These are phyloP conservation scores for Botrytis aclada DNA, from an alignment of 2,329 filamentous ascomycete species.

Conservation along the genomic window DNA sequence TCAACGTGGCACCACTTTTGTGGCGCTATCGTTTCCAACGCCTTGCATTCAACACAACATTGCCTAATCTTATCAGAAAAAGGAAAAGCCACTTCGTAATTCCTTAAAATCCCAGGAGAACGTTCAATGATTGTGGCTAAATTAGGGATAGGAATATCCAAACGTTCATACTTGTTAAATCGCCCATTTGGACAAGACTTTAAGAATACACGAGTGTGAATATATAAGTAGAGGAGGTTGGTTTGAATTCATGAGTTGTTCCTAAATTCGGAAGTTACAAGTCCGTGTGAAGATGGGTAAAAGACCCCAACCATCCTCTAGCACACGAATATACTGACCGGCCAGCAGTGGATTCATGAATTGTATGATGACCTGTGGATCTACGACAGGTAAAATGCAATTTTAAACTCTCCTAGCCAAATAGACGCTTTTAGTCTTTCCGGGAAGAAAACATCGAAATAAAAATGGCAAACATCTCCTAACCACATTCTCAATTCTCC, in stretches of 20 bases:
- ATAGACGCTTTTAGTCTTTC: neutral
- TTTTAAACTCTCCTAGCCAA: neutral
- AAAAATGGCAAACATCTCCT: neutral
- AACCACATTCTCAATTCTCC: neutral
- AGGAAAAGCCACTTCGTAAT: too few species aligned
- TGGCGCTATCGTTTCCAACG: too few species aligned
- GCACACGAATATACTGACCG: neutral
- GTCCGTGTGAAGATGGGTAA: neutral
- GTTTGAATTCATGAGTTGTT: neutral
- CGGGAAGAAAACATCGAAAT: neutral
- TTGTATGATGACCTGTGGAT: neutral
- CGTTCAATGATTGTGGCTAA: too few species aligned
- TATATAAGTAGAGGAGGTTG: too few species aligned
- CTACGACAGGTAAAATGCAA: neutral
- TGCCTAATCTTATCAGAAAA: too few species aligned
- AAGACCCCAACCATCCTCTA: neutral
- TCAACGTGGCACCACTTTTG: too few species aligned
- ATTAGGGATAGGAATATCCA: too few species aligned
- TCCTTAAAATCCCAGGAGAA: too few species aligned
- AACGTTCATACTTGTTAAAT: too few species aligned
- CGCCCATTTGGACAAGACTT: too few species aligned
- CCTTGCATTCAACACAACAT: too few species aligned
- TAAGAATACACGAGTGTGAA: too few species aligned
- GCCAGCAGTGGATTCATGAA: neutral
- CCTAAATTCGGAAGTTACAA: neutral